Percentiles rank a stretch among this genome's conserved stretches.
Evolutionary conservation across 495 filamentous ascomycete genomes (phyloP).

Genomic region (Lasiosphaeria hispida): DNA sequence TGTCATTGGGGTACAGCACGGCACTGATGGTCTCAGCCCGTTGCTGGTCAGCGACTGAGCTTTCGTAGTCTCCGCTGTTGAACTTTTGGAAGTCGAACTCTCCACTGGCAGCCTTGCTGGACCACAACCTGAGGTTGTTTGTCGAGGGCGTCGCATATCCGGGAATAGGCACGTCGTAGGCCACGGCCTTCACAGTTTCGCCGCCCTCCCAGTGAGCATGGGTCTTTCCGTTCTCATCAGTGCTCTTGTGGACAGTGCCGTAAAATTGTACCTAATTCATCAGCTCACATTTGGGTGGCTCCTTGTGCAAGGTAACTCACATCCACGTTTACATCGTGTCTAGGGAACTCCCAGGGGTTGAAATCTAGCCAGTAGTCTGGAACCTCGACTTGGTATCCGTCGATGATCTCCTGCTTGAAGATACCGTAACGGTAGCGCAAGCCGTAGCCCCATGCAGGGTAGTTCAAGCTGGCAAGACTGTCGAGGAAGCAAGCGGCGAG

Average conservation of each 20-base stretch:
- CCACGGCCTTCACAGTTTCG: conserved; percentile 87
- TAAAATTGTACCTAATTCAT: conserved; percentile 79
- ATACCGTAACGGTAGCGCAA: conserved; percentile 95
- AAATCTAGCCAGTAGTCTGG: conserved; percentile 99
- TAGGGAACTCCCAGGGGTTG: conserved; percentile 98
- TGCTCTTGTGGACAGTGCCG: conserved; percentile 68
- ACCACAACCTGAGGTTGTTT: conserved; percentile 96
- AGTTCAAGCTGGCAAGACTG: conserved; percentile 90
- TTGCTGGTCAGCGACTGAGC: conserved; percentile 93
- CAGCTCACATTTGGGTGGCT: not conserved
- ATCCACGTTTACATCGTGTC: conserved; percentile 91
- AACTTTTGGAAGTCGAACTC: conserved; percentile 99
- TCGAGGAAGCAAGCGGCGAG: conserved; percentile 96
- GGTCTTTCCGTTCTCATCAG: conserved; percentile 73
- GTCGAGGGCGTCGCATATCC: conserved; percentile 86
- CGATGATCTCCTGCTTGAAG: conserved; percentile 98
- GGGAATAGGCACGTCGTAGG: conserved; percentile 93
- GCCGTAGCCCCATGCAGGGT: conserved; percentile 95
- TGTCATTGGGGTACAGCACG: conserved; percentile 96
- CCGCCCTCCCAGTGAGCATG: conserved; percentile 80
- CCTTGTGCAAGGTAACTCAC: conserved; percentile 29
- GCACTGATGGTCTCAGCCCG: conserved; percentile 96
- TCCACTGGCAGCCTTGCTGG: conserved; percentile 91
- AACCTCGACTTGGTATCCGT: conserved; percentile 95
- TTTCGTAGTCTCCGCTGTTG: conserved; percentile 97